These are phyloP conservation scores for Rugonectria rugulosa DNA, from an alignment of 2,329 filamentous ascomycete genomes.

Conservation along the genomic window DNA sequence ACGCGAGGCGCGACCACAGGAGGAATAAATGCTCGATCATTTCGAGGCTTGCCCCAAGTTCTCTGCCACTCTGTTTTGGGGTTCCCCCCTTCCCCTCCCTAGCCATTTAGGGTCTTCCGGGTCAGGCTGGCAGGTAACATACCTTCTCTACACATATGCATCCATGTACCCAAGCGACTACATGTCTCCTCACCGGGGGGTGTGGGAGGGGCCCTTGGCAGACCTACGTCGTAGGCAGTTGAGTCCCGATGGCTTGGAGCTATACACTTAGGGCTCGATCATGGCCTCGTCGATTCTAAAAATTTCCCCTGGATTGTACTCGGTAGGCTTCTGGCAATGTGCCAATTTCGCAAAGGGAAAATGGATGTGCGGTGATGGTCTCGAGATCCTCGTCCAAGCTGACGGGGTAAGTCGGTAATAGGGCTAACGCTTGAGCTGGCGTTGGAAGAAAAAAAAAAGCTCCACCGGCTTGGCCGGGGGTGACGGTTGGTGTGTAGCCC, in stretches of 20 bases:
- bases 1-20: conserved; percentile 2
- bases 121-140: conserved; percentile 10
- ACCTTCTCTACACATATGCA: conserved; percentile 15
- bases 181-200: conserved; percentile 14
- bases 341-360: conserved; percentile 32
- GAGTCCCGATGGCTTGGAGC: conserved; percentile 22
- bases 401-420: conserved; percentile 38
- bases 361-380: conserved; percentile 34
- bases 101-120: conserved; percentile 5
- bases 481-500: conserved; percentile 34
- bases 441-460: conserved; percentile 27
- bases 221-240: conserved; percentile 9
- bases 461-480: conserved; percentile 38
- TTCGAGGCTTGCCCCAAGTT: conserved; percentile 1
- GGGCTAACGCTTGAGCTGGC: conserved; percentile 40
- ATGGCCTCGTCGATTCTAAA: conserved; percentile 16
- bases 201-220: background rate
- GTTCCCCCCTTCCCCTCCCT: conserved; percentile 1
- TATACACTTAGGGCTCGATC: conserved; percentile 20
- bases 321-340: conserved; percentile 13
- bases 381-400: conserved; percentile 36
- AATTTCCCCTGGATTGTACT: too few species aligned
- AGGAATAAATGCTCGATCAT: background rate
- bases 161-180: conserved; percentile 21
- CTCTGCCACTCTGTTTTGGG: background rate